Evolutionary conservation across 495 filamentous ascomycete genomes (phyloP).

Genomic region (Penicillium malachiteum): DNA sequence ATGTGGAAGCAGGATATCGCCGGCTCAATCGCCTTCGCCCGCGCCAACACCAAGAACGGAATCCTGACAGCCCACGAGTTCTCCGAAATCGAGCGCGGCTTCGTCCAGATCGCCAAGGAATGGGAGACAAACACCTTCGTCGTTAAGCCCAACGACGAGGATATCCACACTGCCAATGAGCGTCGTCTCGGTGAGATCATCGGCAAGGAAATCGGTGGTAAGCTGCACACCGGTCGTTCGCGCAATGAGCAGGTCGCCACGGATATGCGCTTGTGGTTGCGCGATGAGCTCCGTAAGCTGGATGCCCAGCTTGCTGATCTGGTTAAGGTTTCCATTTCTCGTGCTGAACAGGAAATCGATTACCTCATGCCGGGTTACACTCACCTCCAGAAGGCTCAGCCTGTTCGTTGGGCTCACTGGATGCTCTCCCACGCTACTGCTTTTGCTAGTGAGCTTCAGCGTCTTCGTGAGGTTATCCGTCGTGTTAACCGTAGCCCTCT

Average conservation of each 20-base stretch:
- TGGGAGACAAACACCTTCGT: slow-evolving; percentile 57
- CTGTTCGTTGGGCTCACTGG: slow-evolving; percentile 87
- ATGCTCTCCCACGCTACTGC: slow-evolving; percentile 74
- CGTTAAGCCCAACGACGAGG: slow-evolving; percentile 50
- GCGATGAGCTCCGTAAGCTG: slow-evolving; percentile 71
- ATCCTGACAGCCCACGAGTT: slow-evolving; percentile 79
- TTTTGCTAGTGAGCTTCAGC: slow-evolving; percentile 76
- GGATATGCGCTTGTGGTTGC: slow-evolving; percentile 91
- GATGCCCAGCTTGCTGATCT: slow-evolving; percentile 68
- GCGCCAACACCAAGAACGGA: slow-evolving; percentile 72
- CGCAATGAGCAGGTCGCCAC: slow-evolving; percentile 93
- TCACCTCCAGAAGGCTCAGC: slow-evolving; percentile 89
- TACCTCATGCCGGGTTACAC: slow-evolving; percentile 71
- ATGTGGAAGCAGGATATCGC: slow-evolving; percentile 80
- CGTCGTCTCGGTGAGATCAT: slow-evolving; percentile 86
- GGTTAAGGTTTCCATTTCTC: slow-evolving; percentile 65
- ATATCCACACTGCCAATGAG: slow-evolving; percentile 94
- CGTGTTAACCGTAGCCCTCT: slow-evolving; percentile 79
- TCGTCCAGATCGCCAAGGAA: slow-evolving; percentile 70
- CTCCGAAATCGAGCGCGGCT: slow-evolving; percentile 69
- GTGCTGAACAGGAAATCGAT: slow-evolving; percentile 78
- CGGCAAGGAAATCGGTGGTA: slow-evolving; percentile 81
- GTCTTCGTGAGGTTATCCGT: slow-evolving; percentile 69
- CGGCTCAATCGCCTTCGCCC: slow-evolving; percentile 83
- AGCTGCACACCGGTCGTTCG: slow-evolving; percentile 89